Base-by-base conservation (phyloP, 495 filamentous ascomycete genomes). In the Penicillium angulare region DNA sequence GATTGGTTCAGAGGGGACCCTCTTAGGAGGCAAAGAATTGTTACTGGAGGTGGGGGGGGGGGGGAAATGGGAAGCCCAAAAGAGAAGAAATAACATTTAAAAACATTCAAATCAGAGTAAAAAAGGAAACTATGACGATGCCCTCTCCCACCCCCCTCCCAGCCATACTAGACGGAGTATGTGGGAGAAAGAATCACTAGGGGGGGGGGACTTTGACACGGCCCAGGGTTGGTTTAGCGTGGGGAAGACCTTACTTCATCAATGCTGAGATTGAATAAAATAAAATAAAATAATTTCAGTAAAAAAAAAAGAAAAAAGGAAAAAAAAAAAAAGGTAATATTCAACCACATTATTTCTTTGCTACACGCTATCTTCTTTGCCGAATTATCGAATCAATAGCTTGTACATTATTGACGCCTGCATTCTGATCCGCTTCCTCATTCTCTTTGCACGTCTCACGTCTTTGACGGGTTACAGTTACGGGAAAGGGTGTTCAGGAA, bases 351-450 rank as follows among this genome's bases (percentile, higher is more conserved):
- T 31, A 9, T 2, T 31, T 21, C 18, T 34, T 29, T 23, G 22
- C 31, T 27, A 15, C 2, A 15, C 34, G 16, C 34, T 15, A 20
- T 15, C n/a, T 38, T 7, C n/a, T 41, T 21, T 16, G 9, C 26
- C 38, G 38, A 41, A 34, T 49, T 35, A 51, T 59, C 51, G 43
- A 49, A 49, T 60, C 56, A 56, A 55, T 63, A 63, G 56, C 50
- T 29, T 44, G 16, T 43, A 48, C 43, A 46, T 60, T 60, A 63
- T 63, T 64, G 61, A 61, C 52, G 51, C 47, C 52, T 52, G 45
- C 52, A 59, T 59, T 55, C 52, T 47, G 50, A 40, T 48, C 47
- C 50, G 17, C 5, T 31, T 40, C 29, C 17, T 41, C 39, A 34
- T 51, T 44, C 41, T 46, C 15, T 33, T 9, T 33, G 13, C 9